Base-by-base conservation (phyloP, 257 asterid genomes). In the Phtheirospermum japonicum region DNA sequence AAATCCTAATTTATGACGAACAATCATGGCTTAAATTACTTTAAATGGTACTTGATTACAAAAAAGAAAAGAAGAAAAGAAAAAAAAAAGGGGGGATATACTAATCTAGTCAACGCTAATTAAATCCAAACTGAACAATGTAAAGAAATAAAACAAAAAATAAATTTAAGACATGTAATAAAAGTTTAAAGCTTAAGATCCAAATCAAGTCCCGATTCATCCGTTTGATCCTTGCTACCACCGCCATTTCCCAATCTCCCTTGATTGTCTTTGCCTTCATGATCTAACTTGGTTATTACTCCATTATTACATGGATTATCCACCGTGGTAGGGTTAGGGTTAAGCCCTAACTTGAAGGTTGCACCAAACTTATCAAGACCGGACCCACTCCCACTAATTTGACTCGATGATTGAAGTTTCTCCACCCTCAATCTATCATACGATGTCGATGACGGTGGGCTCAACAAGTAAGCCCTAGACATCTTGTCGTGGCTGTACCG, bases 131-230 rank as follows among this genome's bases (percentile, higher is more conserved):
- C 39, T 4, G 10, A 23, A 23, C 37, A 43, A 34, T 30, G 37
- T 32, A 65, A 4, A 11, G 13, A 61, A 26, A 26, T 17, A 4
- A 12, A 60, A 54, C 13, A n/a, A 14, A 9, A 56, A 56, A 18
- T 18, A 19, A 34, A 12, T 36, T 13, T 2, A 16, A 48, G 32
- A 67, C 5, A n/a, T n/a, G n/a, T n/a, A 16, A 4, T 4, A 46
- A 7, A 23, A 23, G 0, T 14, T 68, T 52, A 81, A 23, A 81
- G 79, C 77, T 59, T 78, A 12, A 81, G 80, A 45, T 74, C 69
- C 80, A 81, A 73, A 78, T 81, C 84, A 20, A 81, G 74, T 8
- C 80, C 84, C 0, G 81, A 58, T 5, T 58, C 73, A 62, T 78
- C 80, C 31, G 7, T 68, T 37, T 30, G 53, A 23, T 65, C 71